Base-by-base conservation (phyloP, 2,329 filamentous ascomycete species). In the Fusarium haematococcum region DNA sequence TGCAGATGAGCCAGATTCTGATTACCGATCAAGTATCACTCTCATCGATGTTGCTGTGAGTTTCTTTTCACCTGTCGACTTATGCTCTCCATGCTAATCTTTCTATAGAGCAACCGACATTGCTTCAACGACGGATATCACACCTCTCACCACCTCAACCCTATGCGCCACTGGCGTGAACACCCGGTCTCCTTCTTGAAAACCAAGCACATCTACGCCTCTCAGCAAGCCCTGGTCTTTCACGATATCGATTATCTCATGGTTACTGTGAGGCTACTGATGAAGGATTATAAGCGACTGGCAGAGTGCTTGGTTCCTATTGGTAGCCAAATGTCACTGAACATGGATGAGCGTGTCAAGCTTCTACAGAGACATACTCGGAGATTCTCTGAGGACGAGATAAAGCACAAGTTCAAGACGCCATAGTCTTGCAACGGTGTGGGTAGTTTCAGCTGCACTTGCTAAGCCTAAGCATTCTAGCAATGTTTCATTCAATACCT, bases 71-170 rank as follows among this genome's bases (percentile, higher is more conserved):
- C 8, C 14, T 27, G 18, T 16, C 20, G 4, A 27, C 8, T 9
- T 6, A 59, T 20, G 18, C 5, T 20, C 9, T n/a, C 35, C 14
- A n/a, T 20, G 14, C 70, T 73, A 20, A 73, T 56, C 33, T 32
- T 6, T 7, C 27, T n/a, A 33, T 30, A 95, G 93, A 94, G 91
- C 82, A 95, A 95, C 81, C 92, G 94, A 39, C 92, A 92, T 82
- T 95, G 92, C 84, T 95, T 92, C 87, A 95, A 95, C 77, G 93
- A 95, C 77, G 93, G 93, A 73, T 95, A 95, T 81, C 93, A 95
- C 82, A 95, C 93, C 8, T 94, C 92, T 20, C 94, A 95, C 79
- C 93, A 95, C 77, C 88, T 95, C 61, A 94, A 95, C 82, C 93
- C 93, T 0, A 87, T 90, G 32, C 90, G 94, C 2, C 94, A 95